Evolutionary conservation across 176 grass and related monocot genomes (phyloP).

Genomic region (Musa schizocarpa): DNA sequence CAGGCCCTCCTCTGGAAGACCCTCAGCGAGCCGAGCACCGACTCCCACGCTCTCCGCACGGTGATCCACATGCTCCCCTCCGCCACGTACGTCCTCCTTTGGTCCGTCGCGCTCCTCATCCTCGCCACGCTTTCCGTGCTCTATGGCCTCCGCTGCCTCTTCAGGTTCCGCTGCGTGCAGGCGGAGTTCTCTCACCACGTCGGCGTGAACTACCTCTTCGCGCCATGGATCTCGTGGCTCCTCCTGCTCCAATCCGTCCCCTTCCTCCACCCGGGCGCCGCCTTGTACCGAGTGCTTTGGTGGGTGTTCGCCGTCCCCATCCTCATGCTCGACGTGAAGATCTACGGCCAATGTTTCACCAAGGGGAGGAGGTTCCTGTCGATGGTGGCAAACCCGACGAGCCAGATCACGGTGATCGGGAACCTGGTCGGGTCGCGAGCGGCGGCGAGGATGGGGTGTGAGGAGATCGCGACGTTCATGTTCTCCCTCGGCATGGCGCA

Average conservation of each 20-base stretch:
- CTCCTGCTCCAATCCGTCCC: conserved; percentile 49
- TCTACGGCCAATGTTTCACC: conserved; percentile 76
- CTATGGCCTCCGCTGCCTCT: conserved; percentile 12
- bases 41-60: conserved; percentile 3
- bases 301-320: conserved; percentile 44
- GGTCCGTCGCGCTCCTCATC: conserved; percentile 12
- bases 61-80: conserved; percentile 7
- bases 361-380: conserved; percentile 52
- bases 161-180: conserved; percentile 30
- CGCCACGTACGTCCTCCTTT: conserved; percentile 13
- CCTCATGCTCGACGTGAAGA: conserved; percentile 53
- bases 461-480: conserved; percentile 37
- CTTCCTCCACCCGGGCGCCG: not conserved
- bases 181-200: conserved; percentile 73
- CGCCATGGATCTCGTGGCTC: conserved; percentile 61
- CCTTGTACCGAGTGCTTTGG: conserved; percentile 27
- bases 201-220: conserved; percentile 82
- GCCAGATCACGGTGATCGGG: conserved; percentile 58
- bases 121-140: conserved; percentile 11
- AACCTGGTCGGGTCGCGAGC: conserved; percentile 52
- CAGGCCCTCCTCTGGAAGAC: conserved; percentile 24
- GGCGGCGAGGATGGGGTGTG: conserved; percentile 40
- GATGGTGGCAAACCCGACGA: conserved; percentile 57
- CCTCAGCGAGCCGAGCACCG: conserved; percentile 1
- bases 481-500: conserved; percentile 56